Evolutionary conservation across 176 grass and related monocot species (phyloP).

Genomic region (Sorghum bicolor): Sorghum_bicolor_NCBIv3 NC_012870.2:70483001-70483500

Average conservation of each 20-base stretch:
- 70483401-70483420: background rate
- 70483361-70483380: background rate
- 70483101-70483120: background rate
- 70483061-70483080: background rate
- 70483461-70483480: background rate
- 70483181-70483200: background rate
- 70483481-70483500: background rate
- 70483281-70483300: background rate
- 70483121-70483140: background rate
- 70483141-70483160: background rate
- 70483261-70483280: background rate
- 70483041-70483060: background rate
- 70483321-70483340: background rate
- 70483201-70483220: background rate
- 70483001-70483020: slow-evolving; percentile 1
- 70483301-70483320: background rate
- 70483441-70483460: background rate
- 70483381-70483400: background rate
- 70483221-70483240: background rate
- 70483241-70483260: background rate
- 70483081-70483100: background rate
- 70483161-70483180: slow-evolving; percentile 7
- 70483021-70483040: slow-evolving; percentile 13
- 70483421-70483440: background rate
- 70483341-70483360: background rate